phyloP scores from a whole-genome alignment of 257 asterid genomes.

The Ocimum tenuiflorum region DNA sequence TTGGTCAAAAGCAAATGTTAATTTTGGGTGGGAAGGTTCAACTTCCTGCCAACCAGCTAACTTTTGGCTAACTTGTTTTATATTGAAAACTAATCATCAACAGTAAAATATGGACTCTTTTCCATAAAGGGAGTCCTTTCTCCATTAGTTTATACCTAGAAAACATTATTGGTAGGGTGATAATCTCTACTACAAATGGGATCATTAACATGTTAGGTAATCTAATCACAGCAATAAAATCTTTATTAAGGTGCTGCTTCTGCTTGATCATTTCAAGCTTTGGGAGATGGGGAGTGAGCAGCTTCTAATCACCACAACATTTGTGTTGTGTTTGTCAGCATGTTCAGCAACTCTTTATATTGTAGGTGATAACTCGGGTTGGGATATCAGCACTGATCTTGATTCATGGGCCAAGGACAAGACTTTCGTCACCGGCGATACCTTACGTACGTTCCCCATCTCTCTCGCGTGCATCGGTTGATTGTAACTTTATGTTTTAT shows the following conservation, averaged over 20 bases:
- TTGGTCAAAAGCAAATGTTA: neutral
- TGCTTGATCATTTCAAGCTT: neutral
- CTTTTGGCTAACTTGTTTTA: neutral
- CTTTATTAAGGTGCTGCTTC: neutral
- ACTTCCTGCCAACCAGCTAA: constrained; percentile 37
- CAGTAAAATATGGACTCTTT: neutral
- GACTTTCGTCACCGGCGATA: constrained; percentile 49
- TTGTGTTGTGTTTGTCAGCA: constrained; percentile 21
- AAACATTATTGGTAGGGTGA: neutral
- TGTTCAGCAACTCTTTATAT: constrained; percentile 43
- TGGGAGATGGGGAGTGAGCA: constrained; percentile 35
- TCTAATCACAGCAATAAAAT: constrained; percentile 28
- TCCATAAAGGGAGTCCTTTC: neutral
- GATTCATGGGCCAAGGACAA: constrained; percentile 61
- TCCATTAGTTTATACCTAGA: neutral
- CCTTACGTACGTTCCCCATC: constrained; percentile 41
- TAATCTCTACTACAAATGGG: neutral
- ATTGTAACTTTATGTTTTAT: no score
- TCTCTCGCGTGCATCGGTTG: neutral
- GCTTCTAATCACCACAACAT: constrained; percentile 3
- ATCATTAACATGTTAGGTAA: constrained; percentile 33
- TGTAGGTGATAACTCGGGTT: constrained; percentile 74
- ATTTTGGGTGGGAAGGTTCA: constrained; percentile 29
- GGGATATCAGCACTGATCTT: constrained; percentile 86
- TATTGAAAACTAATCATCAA: neutral